Conservation (phyloP, 306 rosid species). For the Hippophae rhamnoides region DNA sequence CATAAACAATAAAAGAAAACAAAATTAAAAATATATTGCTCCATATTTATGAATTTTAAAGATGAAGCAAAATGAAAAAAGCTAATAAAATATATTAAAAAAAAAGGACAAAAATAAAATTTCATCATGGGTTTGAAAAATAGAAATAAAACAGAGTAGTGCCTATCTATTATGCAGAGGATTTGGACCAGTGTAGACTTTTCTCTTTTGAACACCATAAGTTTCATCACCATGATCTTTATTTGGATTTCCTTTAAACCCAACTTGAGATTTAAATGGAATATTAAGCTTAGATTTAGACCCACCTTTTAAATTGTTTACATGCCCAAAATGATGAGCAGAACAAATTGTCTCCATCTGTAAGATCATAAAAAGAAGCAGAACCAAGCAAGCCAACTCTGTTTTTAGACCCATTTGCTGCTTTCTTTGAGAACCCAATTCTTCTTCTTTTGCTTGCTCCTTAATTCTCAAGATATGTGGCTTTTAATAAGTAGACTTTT, state of each 20-base stretch:
- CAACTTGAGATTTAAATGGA: constrained; percentile 18
- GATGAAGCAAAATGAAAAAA: constrained; percentile 17
- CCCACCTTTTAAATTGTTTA: constrained; percentile 26
- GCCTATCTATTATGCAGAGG: constrained; percentile 84
- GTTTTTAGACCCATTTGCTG: constrained; percentile 24
- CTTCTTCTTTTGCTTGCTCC: constrained; percentile 15
- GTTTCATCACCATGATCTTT: constrained; percentile 22
- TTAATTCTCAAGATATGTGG: neutral
- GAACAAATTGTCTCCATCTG: constrained; percentile 35
- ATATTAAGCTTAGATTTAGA: constrained; percentile 18
- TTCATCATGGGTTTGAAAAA: no score
- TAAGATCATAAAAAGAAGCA: constrained; percentile 34
- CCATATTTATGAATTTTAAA: constrained; percentile 18
- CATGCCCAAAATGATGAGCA: constrained; percentile 18
- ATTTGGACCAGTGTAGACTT: constrained; percentile 82
- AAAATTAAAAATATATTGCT: no score
- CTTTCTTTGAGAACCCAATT: constrained; percentile 32
- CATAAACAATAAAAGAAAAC: neutral
- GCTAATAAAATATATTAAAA: no score
- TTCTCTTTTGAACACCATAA: constrained; percentile 64
- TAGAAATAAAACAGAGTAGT: neutral
- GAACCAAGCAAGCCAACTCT: constrained; percentile 26
- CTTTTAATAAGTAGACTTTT: constrained; percentile 3
- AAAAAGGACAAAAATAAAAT: no score
- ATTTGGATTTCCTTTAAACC: constrained; percentile 18